These are phyloP conservation scores for Biscutella laevigata DNA, from an alignment of 441 rosid genomes.

Conservation along the genomic window DNA sequence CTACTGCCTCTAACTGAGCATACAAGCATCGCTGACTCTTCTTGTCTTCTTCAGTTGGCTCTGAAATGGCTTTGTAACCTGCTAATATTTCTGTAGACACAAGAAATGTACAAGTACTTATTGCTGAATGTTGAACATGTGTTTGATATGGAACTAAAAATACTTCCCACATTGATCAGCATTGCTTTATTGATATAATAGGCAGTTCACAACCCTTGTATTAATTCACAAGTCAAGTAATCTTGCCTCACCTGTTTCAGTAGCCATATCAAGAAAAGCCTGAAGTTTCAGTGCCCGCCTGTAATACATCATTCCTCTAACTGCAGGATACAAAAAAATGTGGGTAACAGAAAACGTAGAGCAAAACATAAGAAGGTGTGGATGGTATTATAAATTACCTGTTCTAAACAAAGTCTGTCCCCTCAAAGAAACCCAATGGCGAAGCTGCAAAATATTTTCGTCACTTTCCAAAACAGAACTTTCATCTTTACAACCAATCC, in stretches of 20 bases:
- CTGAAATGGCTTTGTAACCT: slow-evolving; percentile 84
- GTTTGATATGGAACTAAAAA: neutral
- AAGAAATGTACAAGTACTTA: slow-evolving; percentile 7
- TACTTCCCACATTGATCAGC: slow-evolving; percentile 5
- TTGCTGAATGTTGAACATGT: neutral
- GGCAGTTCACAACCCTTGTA: neutral
- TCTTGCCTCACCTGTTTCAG: slow-evolving; percentile 49
- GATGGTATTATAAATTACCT: slow-evolving; percentile 40
- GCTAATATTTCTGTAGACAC: slow-evolving; percentile 68
- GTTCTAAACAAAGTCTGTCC: slow-evolving; percentile 96
- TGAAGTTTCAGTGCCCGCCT: slow-evolving; percentile 94
- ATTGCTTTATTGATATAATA: neutral
- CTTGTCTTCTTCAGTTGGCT: slow-evolving; percentile 85
- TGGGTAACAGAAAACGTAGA: slow-evolving; percentile 21
- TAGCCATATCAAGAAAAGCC: slow-evolving; percentile 98
- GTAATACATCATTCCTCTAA: slow-evolving; percentile 98
- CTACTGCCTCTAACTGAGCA: slow-evolving; percentile 86
- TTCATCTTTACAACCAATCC: slow-evolving; percentile 66
- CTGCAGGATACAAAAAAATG: slow-evolving; percentile 34
- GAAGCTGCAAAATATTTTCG: slow-evolving; percentile 86
- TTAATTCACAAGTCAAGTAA: slow-evolving; percentile 4
- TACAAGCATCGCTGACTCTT: slow-evolving; percentile 72
- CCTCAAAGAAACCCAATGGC: slow-evolving; percentile 96
- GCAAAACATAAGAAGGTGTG: slow-evolving; percentile 7
- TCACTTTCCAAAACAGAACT: slow-evolving; percentile 71